Conservation (phyloP, 2,329 filamentous ascomycete genomes). For the Pseudogymnoascus destructans region DNA sequence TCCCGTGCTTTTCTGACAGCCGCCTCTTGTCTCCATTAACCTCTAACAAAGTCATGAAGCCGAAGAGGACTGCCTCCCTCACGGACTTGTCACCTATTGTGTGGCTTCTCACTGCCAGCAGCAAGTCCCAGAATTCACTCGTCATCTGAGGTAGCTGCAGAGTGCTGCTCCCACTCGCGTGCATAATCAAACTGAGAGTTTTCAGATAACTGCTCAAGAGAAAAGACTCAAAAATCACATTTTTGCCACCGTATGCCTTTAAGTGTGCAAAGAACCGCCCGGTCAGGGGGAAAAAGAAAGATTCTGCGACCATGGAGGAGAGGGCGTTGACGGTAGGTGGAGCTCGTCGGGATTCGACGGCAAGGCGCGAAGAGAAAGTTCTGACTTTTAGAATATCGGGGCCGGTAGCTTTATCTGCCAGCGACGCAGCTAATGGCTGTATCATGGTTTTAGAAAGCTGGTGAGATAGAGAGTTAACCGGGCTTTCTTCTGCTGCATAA, state of each 20-base stretch:
- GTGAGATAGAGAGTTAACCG: conserved; percentile 53
- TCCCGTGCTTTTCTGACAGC: conserved; percentile 60
- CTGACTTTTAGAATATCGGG: conserved; percentile 79
- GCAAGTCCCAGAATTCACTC: conserved; percentile 68
- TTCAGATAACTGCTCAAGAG: conserved; percentile 72
- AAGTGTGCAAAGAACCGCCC: conserved; percentile 60
- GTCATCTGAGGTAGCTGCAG: conserved; percentile 68
- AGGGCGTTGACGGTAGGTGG: conserved; percentile 62
- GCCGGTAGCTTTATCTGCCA: conserved; percentile 66
- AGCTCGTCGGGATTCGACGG: conserved; percentile 42
- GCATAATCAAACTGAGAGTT: conserved; percentile 69
- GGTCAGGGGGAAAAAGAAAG: conserved; percentile 79
- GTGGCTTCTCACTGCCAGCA: conserved; percentile 54
- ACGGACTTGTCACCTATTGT: conserved; percentile 51
- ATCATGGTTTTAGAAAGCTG: conserved; percentile 61
- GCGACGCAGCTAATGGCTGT: conserved; percentile 65
- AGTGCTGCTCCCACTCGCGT: conserved; percentile 71
- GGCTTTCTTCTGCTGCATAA: conserved; percentile 38
- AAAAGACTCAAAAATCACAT: conserved; percentile 59
- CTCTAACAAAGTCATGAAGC: conserved; percentile 67
- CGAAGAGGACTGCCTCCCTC: conserved; percentile 63
- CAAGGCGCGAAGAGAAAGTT: conserved; percentile 71
- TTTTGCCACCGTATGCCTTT: conserved; percentile 39
- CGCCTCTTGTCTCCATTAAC: conserved; percentile 62
- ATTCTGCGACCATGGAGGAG: conserved; percentile 57